phyloP scores from a whole-genome alignment of 345 rosid genomes.

The Zanthoxylum bungeanum region DNA sequence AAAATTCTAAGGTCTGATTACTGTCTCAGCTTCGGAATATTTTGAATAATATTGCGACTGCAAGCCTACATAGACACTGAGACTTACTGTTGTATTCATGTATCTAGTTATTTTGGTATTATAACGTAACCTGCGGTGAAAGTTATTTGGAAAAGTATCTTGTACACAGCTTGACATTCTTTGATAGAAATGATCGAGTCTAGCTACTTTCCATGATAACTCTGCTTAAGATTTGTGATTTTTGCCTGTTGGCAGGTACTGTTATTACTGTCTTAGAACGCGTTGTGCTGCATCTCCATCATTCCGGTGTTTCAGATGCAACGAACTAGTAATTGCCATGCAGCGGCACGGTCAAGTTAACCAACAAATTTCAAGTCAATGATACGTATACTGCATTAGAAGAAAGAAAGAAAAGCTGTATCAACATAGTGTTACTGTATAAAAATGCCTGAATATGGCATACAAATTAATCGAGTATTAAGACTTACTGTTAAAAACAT shows the following conservation, averaged over 20 bases:
- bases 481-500: neutral
- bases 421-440: conserved; percentile 1
- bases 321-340: conserved; percentile 79
- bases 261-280: conserved; percentile 88
- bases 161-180: conserved; percentile 7
- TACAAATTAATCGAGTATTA: neutral
- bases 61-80: neutral
- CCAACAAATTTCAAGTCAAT: conserved; percentile 17
- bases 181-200: neutral
- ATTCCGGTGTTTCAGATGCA: conserved; percentile 73
- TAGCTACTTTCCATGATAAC: neutral
- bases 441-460: conserved; percentile 11
- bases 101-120: neutral
- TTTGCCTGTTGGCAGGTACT: conserved; percentile 62
- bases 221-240: neutral
- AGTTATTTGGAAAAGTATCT: neutral
- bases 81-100: neutral
- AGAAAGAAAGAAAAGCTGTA: neutral
- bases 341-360: conserved; percentile 54
- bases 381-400: neutral
- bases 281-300: conserved; percentile 77
- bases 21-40: neutral
- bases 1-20: neutral
- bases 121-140: neutral
- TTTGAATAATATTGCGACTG: conserved; percentile 6